Base-by-base conservation (phyloP, 2,329 filamentous ascomycete species). In the Trichoderma sp. region DNA sequence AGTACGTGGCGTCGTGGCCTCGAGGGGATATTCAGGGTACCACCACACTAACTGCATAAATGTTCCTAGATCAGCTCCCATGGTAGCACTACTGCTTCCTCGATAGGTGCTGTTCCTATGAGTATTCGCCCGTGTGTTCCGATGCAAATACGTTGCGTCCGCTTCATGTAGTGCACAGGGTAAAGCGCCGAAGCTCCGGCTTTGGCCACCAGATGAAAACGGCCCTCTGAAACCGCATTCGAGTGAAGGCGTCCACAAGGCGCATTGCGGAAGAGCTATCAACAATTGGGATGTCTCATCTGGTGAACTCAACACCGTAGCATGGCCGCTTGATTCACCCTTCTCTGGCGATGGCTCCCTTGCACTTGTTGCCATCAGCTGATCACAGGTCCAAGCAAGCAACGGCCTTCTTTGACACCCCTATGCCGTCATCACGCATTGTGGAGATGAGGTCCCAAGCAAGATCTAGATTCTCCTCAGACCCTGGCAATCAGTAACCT, bases 391-490 rank as follows among this genome's bases (percentile, higher is more conserved):
- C 34, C 19, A 24, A 26, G 54, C n/a, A 17, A 12, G 12, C 39
- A 47, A 26, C 2, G 19, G 24, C 17, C 34, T 24, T 39, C 9
- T 5, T 14, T 56, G 50, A 50, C 44, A 19, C 28, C 15, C 51
- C 54, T 58, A 64, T 64, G 62, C 48, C 62, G 62, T 64, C 62
- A 64, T 59, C 26, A 26, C 45, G 54, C 62, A 52, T 45, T 21
- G 54, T 45, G 45, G 47, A 26, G 54, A 12, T 39, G 34, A 44
- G n/a, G n/a, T 45, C 59, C 12, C 9, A 39, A 54, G 15, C 21
- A 54, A 39, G 59, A 55, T 54, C 41, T 47, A 47, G 59, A 44
- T 62, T 39, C 34, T 39, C 34, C 34, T 24, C 26, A 47, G 50
- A 26, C 41, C 50, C 48, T 52, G 17, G 30, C n/a, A 51, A 52